Evolutionary conservation across 441 rosid genomes (phyloP).

Genomic region (Sinapis alba): DNA sequence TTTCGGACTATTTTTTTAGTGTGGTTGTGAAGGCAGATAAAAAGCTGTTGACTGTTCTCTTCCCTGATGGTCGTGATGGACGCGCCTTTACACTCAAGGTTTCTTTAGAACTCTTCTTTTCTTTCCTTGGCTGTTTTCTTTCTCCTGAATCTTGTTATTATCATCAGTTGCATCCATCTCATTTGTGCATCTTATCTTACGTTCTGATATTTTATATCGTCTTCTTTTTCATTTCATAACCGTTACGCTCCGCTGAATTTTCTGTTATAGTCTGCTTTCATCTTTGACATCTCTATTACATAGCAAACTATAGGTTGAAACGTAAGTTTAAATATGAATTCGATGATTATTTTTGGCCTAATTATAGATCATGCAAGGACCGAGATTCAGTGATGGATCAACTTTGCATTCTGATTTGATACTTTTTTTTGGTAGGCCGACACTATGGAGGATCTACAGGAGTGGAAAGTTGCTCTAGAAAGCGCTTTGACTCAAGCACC

Average conservation of each 20-base stretch:
- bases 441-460: slow-evolving; percentile 85
- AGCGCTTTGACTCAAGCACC: slow-evolving; percentile 94
- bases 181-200: slow-evolving; percentile 6
- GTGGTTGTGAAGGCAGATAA: slow-evolving; percentile 97
- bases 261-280: neutral
- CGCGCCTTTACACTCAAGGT: slow-evolving; percentile 99
- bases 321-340: neutral
- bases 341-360: neutral
- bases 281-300: neutral
- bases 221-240: neutral
- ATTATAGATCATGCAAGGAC: neutral
- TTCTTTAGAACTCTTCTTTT: slow-evolving; percentile 9
- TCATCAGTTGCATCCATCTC: slow-evolving; percentile 14
- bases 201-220: neutral
- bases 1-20: slow-evolving; percentile 51
- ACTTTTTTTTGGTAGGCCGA: slow-evolving; percentile 67
- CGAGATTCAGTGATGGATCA: neutral
- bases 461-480: slow-evolving; percentile 95
- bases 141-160: neutral
- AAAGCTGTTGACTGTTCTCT: slow-evolving; percentile 92
- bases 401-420: neutral
- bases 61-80: slow-evolving; percentile 98
- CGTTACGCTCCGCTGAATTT: neutral
- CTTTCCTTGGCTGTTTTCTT: neutral
- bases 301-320: neutral